Conservation (phyloP, 2,329 filamentous ascomycete genomes). For the Aspergillus ochraceus region DNA sequence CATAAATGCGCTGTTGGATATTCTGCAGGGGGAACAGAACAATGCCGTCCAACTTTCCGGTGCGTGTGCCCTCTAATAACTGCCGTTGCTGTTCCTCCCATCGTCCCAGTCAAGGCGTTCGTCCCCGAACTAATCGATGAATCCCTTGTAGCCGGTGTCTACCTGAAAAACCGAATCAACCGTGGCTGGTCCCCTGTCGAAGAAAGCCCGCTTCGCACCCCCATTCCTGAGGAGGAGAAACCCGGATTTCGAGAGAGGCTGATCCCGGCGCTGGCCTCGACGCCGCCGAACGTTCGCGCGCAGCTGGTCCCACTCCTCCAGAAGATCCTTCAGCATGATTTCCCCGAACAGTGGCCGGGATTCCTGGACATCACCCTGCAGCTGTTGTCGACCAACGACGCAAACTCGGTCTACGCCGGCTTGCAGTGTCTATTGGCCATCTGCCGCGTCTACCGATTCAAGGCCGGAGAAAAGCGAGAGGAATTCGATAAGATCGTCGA, state of each 20-base stretch:
- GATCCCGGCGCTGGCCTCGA: constrained; percentile 81
- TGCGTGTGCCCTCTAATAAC: constrained; percentile 52
- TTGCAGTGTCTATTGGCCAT: constrained; percentile 92
- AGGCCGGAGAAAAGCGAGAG: constrained; percentile 74
- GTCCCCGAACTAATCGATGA: constrained; percentile 1
- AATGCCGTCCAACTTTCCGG: constrained; percentile 81
- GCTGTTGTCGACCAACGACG: constrained; percentile 82
- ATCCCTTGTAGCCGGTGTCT: constrained; percentile 73
- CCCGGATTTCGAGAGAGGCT: constrained; percentile 80
- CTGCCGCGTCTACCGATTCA: constrained; percentile 94
- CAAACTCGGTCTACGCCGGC: constrained; percentile 84
- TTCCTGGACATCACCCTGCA: constrained; percentile 92
- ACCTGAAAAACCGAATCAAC: constrained; percentile 96
- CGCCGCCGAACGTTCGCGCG: constrained; percentile 77
- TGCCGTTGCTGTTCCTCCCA: constrained; percentile 6
- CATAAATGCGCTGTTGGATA: constrained; percentile 84
- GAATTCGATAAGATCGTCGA: constrained; percentile 96
- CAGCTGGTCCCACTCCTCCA: constrained; percentile 93
- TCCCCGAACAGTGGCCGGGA: constrained; percentile 88
- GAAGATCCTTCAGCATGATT: constrained; percentile 94
- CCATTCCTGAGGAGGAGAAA: constrained; percentile 89
- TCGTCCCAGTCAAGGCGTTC: constrained; percentile 4
- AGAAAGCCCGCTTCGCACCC: constrained; percentile 68
- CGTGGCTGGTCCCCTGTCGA: constrained; percentile 83
- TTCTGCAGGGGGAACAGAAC: constrained; percentile 86